Conservation (phyloP, 2,329 filamentous ascomycete genomes). For the Ophiostoma perfectum region DNA sequence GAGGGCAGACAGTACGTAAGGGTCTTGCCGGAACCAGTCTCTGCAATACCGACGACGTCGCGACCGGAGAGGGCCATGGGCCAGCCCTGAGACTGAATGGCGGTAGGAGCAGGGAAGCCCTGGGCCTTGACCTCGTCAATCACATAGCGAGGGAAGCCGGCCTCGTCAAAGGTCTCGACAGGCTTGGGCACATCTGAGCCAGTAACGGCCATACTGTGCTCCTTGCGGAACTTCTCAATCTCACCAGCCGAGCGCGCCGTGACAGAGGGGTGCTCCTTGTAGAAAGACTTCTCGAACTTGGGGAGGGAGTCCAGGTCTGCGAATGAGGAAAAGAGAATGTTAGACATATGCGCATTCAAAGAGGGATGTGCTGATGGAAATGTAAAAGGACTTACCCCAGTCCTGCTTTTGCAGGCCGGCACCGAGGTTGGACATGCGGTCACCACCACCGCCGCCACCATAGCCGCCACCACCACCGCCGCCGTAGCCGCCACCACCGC, state of each 20-base stretch:
- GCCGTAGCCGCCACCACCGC: conserved; percentile 32
- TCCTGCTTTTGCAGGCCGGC: conserved; percentile 79
- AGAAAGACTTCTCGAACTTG: conserved; percentile 99
- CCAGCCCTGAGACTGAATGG: conserved; percentile 98
- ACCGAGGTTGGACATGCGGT: conserved; percentile 90
- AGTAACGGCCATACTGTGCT: conserved; percentile 76
- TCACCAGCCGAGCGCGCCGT: conserved; percentile 67
- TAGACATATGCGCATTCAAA: too few species aligned
- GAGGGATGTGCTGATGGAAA: not conserved
- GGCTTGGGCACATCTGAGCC: conserved; percentile 82
- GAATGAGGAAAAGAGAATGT: not conserved
- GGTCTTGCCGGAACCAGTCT: conserved; percentile 98
- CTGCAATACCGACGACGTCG: conserved; percentile 97
- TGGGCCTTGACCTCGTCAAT: conserved; percentile 98
- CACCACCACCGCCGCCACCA: conserved; percentile 64
- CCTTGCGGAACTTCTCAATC: conserved; percentile 80
- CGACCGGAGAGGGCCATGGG: conserved; percentile 97
- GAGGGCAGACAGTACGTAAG: conserved; percentile 96
- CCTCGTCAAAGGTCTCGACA: conserved; percentile 95
- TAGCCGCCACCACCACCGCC: conserved; percentile 34
- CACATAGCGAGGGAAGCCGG: conserved; percentile 92
- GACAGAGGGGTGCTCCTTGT: conserved; percentile 88
- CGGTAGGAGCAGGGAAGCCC: conserved; percentile 86
- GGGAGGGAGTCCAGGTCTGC: conserved; percentile 63
- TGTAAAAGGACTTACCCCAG: conserved; percentile 44